Evolutionary conservation across 2,329 filamentous ascomycete genomes (phyloP).

Genomic region (Xylaria arbuscula): DNA sequence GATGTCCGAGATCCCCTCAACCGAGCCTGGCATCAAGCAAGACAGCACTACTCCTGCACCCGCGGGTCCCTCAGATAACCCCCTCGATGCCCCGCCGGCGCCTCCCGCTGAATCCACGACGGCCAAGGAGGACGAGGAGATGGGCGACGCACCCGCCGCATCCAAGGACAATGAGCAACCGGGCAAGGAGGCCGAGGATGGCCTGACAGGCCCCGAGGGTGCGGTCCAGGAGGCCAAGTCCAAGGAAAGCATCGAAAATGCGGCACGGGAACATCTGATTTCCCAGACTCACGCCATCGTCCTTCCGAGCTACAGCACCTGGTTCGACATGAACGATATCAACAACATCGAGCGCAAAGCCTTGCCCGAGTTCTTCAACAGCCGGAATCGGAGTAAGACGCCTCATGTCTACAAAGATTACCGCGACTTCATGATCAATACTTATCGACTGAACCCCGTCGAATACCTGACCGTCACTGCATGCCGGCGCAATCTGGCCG

Average conservation of each 20-base stretch:
- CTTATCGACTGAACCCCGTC: conserved; percentile 92
- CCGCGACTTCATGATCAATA: conserved; percentile 99
- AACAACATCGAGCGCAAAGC: conserved; percentile 94
- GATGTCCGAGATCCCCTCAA: conserved; percentile 66
- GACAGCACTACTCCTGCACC: conserved; percentile 70
- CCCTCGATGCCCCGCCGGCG: conserved; percentile 75
- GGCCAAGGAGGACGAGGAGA: conserved; percentile 79
- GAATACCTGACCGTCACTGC: conserved; percentile 98
- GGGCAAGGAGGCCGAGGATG: conserved; percentile 58
- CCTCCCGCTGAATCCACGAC: conserved; percentile 71
- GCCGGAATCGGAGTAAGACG: conserved; percentile 96
- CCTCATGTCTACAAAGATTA: conserved; percentile 98
- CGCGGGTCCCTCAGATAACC: conserved; percentile 67
- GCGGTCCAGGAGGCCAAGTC: conserved; percentile 71
- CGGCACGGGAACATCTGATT: conserved; percentile 90
- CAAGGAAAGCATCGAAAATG: conserved; percentile 84
- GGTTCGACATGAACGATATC: conserved; percentile 98
- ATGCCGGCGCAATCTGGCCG: conserved; percentile 92
- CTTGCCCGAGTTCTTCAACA: conserved; percentile 98
- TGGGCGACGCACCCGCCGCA: conserved; percentile 74
- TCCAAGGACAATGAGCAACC: conserved; percentile 59
- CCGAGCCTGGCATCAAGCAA: conserved; percentile 67
- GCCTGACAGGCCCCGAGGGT: conserved; percentile 58
- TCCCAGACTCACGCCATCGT: conserved; percentile 96
- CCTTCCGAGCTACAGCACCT: conserved; percentile 95